A percentile compares a stretch with the other conserved stretches of the same genome.
Conservation (phyloP, 306 rosid species). For the Quercus wislizeni region DNA sequence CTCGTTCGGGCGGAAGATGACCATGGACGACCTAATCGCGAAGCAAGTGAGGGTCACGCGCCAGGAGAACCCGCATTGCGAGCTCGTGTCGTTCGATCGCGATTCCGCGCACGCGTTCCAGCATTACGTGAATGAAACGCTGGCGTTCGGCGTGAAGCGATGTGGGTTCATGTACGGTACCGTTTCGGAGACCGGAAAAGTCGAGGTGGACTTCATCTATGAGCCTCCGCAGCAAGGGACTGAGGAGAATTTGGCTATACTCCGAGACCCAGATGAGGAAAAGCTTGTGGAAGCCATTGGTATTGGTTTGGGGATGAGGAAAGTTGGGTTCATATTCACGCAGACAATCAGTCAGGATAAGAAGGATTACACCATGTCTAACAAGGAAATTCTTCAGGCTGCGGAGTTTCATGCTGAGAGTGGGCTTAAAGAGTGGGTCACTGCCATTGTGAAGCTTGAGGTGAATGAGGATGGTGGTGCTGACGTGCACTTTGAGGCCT, state of each 20-base stretch:
- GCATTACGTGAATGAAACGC: conserved; percentile 78
- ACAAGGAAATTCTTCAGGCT: conserved; percentile 84
- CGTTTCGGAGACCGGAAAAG: conserved; percentile 76
- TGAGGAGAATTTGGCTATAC: conserved; percentile 54
- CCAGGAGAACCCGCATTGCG: conserved; percentile 87
- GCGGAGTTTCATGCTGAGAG: conserved; percentile 90
- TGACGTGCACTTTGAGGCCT: conserved; percentile 92
- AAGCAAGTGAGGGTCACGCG: conserved; percentile 86
- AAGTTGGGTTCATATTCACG: conserved; percentile 85
- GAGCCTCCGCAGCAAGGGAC: conserved; percentile 93
- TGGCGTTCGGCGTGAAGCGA: conserved; percentile 81
- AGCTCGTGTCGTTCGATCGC: conserved; percentile 85
- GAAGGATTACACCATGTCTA: conserved; percentile 82
- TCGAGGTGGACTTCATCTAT: conserved; percentile 85
- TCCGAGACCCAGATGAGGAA: conserved; percentile 78
- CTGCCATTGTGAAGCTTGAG: conserved; percentile 87
- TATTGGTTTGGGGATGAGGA: conserved; percentile 76
- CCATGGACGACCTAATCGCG: conserved; percentile 97
- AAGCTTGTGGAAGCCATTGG: conserved; percentile 86
- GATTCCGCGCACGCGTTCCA: conserved; percentile 90
- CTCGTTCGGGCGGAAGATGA: conserved; percentile 96
- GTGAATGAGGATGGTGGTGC: conserved; percentile 82
- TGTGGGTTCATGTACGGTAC: conserved; percentile 95
- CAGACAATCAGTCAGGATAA: conserved; percentile 83
- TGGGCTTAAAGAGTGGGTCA: conserved; percentile 94